Conservation (phyloP, 148 eudicot genomes). For the Bassia scoparia region DNA sequence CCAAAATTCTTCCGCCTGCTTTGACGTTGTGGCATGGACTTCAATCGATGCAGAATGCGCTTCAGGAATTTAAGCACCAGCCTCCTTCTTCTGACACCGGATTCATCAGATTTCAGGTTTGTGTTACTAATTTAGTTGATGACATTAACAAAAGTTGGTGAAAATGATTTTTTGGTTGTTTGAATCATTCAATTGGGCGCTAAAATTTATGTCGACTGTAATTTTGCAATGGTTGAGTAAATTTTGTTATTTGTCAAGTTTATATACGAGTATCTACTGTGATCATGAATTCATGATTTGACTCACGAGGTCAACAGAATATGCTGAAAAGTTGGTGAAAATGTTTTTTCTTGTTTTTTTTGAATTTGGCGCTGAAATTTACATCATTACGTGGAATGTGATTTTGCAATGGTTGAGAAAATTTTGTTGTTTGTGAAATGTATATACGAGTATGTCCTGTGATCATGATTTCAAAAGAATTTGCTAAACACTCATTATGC, state of each 20-base stretch:
- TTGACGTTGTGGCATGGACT: conserved; percentile 72
- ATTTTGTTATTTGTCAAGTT: not conserved
- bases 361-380: not conserved
- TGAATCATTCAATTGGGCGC: no score
- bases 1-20: conserved; percentile 63
- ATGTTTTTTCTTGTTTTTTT: no score
- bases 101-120: conserved; percentile 77
- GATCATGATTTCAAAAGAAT: no score
- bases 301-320: no score
- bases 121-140: not conserved
- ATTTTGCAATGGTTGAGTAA: not conserved
- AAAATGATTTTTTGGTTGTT: not conserved
- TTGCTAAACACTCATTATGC: not conserved
- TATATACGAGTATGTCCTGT: not conserved
- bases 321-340: no score
- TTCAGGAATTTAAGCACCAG: conserved; percentile 51
- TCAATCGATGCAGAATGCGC: conserved; percentile 49
- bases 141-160: not conserved
- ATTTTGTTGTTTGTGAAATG: not conserved
- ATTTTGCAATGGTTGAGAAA: not conserved
- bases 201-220: not conserved
- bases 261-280: not conserved
- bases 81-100: conserved; percentile 59
- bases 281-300: no score
- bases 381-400: not conserved